Evolutionary conservation across 306 rosid genomes (phyloP).

Genomic region (Cicer pinnatifidum): DNA sequence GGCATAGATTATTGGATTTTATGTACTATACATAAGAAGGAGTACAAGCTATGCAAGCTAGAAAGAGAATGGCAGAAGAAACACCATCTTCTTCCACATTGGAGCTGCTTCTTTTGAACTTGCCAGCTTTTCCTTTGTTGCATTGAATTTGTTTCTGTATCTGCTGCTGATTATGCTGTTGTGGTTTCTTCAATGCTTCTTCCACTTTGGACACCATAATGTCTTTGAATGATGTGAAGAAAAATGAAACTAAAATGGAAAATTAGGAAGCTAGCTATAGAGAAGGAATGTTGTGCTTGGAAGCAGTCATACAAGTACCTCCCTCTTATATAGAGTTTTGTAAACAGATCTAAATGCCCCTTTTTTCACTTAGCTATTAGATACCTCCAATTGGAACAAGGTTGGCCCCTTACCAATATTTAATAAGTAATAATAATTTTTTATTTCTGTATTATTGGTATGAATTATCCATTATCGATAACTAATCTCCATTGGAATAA

Average conservation of each 20-base stretch:
- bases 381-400: conserved; percentile 21
- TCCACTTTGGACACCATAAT: conserved; percentile 82
- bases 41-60: conserved; percentile 92
- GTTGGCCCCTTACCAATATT: conserved; percentile 7
- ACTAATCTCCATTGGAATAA: too few relatives aligned
- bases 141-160: conserved; percentile 71
- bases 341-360: neutral
- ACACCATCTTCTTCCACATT: conserved; percentile 79
- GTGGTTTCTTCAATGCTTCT: conserved; percentile 65
- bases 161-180: conserved; percentile 48
- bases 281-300: conserved; percentile 46
- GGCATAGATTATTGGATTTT: too few relatives aligned
- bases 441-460: neutral
- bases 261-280: neutral
- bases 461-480: too few relatives aligned
- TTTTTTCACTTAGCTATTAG: conserved; percentile 5
- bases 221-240: neutral
- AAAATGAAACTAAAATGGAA: neutral
- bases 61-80: conserved; percentile 90
- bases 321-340: conserved; percentile 59
- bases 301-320: conserved; percentile 44
- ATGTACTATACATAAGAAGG: conserved; percentile 53
- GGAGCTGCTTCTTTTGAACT: conserved; percentile 90
- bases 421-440: neutral
- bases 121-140: conserved; percentile 75